Evolutionary conservation across 208 protist genomes (phyloP).

Genomic region (Porcisia hertigi): DNA sequence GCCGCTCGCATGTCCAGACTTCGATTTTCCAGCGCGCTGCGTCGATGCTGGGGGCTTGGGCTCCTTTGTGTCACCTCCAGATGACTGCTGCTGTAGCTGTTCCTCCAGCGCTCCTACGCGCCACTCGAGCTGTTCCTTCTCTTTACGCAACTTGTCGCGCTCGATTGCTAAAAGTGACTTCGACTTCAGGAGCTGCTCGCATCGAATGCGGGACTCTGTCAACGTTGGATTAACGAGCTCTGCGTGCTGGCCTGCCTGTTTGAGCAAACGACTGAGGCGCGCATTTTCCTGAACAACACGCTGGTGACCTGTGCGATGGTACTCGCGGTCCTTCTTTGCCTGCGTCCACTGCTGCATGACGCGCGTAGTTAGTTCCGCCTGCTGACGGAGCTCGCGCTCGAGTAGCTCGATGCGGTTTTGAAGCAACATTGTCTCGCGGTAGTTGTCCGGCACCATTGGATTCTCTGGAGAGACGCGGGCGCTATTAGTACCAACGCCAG

Average conservation of each 20-base stretch:
- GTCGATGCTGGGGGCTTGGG: conserved; percentile 13
- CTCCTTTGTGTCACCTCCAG: conserved; percentile 10
- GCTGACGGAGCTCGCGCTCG: conserved; percentile 77
- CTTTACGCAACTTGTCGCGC: conserved; percentile 68
- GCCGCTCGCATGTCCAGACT: not conserved
- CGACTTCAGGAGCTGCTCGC: conserved; percentile 78
- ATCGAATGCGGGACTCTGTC: conserved; percentile 78
- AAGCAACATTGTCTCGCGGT: conserved; percentile 82
- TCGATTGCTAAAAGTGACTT: conserved; percentile 85
- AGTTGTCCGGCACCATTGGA: conserved; percentile 83
- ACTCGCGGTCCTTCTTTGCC: conserved; percentile 89
- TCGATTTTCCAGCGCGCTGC: conserved; percentile 1
- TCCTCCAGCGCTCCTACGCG: conserved; percentile 59
- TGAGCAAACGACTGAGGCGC: conserved; percentile 67
- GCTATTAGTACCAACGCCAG: conserved; percentile 23
- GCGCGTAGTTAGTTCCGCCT: conserved; percentile 79
- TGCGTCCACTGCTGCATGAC: conserved; percentile 77
- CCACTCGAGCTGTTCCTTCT: conserved; percentile 67
- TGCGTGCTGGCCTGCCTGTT: conserved; percentile 72
- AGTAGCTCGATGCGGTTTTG: conserved; percentile 77
- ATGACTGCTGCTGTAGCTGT: conserved; percentile 20
- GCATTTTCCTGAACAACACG: conserved; percentile 90
- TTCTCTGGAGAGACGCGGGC: conserved; percentile 47
- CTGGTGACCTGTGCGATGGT: conserved; percentile 87
- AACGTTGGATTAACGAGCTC: conserved; percentile 80